Evolutionary conservation across 148 eudicot species (phyloP).

Genomic region (Limonium bicolor): DNA sequence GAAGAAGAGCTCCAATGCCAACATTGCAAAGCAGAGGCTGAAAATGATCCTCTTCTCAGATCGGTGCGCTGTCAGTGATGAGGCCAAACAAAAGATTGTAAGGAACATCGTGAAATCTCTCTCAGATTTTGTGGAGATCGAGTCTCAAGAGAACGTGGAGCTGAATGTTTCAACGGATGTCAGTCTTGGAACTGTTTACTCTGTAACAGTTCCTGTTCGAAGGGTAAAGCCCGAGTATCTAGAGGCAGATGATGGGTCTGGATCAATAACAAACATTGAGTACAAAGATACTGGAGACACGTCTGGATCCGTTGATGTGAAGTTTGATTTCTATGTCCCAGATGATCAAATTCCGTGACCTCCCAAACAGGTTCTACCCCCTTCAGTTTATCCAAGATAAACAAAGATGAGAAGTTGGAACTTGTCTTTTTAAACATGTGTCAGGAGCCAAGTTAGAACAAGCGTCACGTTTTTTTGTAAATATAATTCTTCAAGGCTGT

Average conservation of each 20-base stretch:
- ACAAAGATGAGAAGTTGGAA: too few relatives aligned
- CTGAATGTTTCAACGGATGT: conserved; percentile 64
- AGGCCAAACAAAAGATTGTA: conserved; percentile 86
- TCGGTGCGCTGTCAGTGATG: conserved; percentile 94
- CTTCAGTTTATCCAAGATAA: too few relatives aligned
- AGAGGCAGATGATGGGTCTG: conserved; percentile 52
- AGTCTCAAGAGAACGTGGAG: conserved; percentile 80
- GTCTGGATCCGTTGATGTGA: conserved; percentile 89
- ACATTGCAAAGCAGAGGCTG: conserved; percentile 83
- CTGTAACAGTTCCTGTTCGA: conserved; percentile 90
- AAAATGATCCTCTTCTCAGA: conserved; percentile 96
- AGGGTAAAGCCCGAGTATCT: conserved; percentile 83
- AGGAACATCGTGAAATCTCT: conserved; percentile 58
- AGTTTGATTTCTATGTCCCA: conserved; percentile 83
- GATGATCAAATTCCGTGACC: conserved; percentile 22
- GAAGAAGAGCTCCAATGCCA: conserved; percentile 53
- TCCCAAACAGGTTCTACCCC: too few relatives aligned
- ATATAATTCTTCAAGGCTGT: too few relatives aligned
- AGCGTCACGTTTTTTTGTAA: too few relatives aligned
- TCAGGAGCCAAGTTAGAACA: too few relatives aligned
- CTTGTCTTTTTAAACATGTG: too few relatives aligned
- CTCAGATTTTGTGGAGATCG: conserved; percentile 92
- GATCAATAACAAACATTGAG: conserved; percentile 58
- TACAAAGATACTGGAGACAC: conserved; percentile 72
- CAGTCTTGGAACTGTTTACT: conserved; percentile 80